A percentile compares a stretch with the other conserved stretches of the same genome.
Evolutionary conservation across 1,284 basidiomycete genomes (phyloP).

Genomic region (Leccinum insolens): DNA sequence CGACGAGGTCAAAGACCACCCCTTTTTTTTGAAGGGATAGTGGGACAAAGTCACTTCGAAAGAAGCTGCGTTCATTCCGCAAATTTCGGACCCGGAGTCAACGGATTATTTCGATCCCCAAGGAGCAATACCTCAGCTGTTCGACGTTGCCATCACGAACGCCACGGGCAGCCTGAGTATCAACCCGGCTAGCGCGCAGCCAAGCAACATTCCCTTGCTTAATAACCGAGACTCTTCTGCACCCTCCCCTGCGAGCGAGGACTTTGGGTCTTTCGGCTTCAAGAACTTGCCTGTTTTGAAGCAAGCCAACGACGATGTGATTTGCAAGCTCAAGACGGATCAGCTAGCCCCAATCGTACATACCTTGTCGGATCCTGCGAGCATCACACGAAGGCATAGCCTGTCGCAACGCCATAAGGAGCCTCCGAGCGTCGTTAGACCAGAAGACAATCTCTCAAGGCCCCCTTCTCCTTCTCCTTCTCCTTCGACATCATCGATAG

Average conservation of each 20-base stretch:
- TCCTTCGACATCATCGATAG: slow-evolving; percentile 76
- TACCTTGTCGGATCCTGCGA: slow-evolving; percentile 66
- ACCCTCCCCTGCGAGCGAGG: slow-evolving; percentile 66
- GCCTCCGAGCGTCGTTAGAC: slow-evolving; percentile 75
- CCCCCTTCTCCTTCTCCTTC: slow-evolving; percentile 82
- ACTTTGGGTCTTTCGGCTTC: slow-evolving; percentile 98
- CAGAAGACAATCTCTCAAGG: slow-evolving; percentile 61
- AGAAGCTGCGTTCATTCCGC: slow-evolving; percentile 95
- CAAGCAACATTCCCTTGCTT: slow-evolving; percentile 50
- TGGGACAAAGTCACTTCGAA: slow-evolving; percentile 91
- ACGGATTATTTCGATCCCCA: slow-evolving; percentile 99
- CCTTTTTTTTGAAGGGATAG: slow-evolving; percentile 92
- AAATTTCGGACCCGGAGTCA: slow-evolving; percentile 93
- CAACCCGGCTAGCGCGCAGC: slow-evolving; percentile 43
- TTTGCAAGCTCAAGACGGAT: slow-evolving; percentile 90
- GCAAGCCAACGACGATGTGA: slow-evolving; percentile 98
- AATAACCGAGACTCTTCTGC: slow-evolving; percentile 43
- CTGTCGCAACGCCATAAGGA: slow-evolving; percentile 76
- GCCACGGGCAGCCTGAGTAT: slow-evolving; percentile 49
- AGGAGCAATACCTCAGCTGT: slow-evolving; percentile 88
- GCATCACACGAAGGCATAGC: slow-evolving; percentile 65
- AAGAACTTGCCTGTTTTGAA: slow-evolving; percentile 97
- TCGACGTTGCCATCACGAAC: slow-evolving; percentile 65
- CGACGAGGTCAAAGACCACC: slow-evolving; percentile 91
- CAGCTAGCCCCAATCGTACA: slow-evolving; percentile 71